Percentiles rank a stretch among this genome's conserved stretches.
Conservation (phyloP, 2,329 filamentous ascomycete genomes). For the Colletotrichum limetticola region DNA sequence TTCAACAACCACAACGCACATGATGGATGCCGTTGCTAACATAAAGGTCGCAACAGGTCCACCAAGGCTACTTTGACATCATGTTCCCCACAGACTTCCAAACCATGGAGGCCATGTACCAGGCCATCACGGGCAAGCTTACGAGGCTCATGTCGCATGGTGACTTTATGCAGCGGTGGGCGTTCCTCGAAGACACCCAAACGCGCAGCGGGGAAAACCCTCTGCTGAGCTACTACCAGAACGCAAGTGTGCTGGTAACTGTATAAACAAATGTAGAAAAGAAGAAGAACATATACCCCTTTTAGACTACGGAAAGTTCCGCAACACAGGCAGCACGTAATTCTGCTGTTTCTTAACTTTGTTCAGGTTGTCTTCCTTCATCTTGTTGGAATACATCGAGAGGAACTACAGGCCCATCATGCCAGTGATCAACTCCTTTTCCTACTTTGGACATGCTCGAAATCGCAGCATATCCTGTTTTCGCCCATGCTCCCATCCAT, state of each 20-base stretch:
- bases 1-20: constrained; percentile 28
- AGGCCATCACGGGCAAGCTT: constrained; percentile 90
- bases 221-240: constrained; percentile 91
- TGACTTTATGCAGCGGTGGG: constrained; percentile 91
- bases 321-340: neutral
- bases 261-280: constrained; percentile 59
- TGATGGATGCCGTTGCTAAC: constrained; percentile 5
- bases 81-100: constrained; percentile 97
- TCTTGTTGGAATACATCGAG: neutral
- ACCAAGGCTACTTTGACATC: constrained; percentile 99
- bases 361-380: neutral
- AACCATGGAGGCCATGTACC: constrained; percentile 91
- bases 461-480: neutral
- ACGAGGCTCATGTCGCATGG: constrained; percentile 88
- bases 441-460: neutral
- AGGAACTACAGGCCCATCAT: constrained; percentile 25
- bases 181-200: constrained; percentile 88
- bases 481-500: constrained; percentile 9
- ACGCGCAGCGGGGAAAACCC: constrained; percentile 94
- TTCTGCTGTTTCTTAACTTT: neutral
- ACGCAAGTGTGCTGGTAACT: constrained; percentile 92
- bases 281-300: constrained; percentile 26
- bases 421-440: constrained; percentile 13
- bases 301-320: neutral
- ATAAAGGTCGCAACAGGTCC: constrained; percentile 68